Base-by-base conservation (phyloP, 2,329 filamentous ascomycete species). In the Rhinocladiella mackenziei region DNA sequence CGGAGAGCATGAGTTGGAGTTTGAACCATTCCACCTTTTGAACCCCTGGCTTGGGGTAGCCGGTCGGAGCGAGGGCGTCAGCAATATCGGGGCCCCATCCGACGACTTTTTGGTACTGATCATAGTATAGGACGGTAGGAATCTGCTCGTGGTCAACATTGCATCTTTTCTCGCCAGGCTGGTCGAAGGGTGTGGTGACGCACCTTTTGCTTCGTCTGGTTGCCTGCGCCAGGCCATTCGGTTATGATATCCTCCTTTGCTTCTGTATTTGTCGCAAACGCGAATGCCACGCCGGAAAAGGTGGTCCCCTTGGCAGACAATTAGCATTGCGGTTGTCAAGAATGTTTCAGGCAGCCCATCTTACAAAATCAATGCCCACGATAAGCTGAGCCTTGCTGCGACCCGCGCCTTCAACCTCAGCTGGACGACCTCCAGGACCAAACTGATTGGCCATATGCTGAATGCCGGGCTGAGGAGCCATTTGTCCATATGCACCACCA, bases 21-120 rank as follows among this genome's bases (percentile, higher is more conserved):
- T 97, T 97, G 78, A 98, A 97, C 92, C 92, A 98, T 72, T 97
- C 92, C 17, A 97, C 91, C 73, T 97, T 97, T 69, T 97, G 92
- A 57, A 98, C 91, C 54, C 91, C 91, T 23, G 87, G 87, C 74
- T 97, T 97, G 57, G 92, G 92, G 67, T 97, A 97, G 53, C 92
- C 92, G 29, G 92, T 97, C 20, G 92, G 92, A 40, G 92, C 91
- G 55, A 97, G 78, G 54, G 92, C 92, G 69, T 97, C 91, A 50
- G 92, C 88, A 60, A 97, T 97, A 74, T 98, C 92, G 45, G 91
- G 89, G 51, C 92, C 92, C 92, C 92, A 98, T 59, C 92, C 92
- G n/a, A 97, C 92, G 36, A 98, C 92, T 68, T 97, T 96, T 63
- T 98, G 92, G 67, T 96, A 95, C 69, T 97, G 91, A 64, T 98